Conservation (phyloP, 2,329 filamentous ascomycete species). For the Diaporthe nobilis region DNA sequence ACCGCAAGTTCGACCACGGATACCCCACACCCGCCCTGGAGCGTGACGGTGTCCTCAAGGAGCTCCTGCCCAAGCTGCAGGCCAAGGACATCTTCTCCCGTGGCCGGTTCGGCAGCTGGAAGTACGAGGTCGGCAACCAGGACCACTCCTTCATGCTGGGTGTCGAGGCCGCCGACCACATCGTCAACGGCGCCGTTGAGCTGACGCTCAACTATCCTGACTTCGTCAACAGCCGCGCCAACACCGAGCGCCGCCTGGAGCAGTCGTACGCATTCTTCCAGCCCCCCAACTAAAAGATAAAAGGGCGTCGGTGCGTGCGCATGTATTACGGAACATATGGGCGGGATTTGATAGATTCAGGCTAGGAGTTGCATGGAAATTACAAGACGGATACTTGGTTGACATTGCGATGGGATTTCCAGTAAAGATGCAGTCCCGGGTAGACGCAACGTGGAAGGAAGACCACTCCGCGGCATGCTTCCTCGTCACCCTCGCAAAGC, state of each 20-base stretch:
- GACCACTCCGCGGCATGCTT: constrained; percentile 14
- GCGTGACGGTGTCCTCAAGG: constrained; percentile 92
- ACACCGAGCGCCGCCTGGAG: constrained; percentile 74
- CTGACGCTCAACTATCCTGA: constrained; percentile 96
- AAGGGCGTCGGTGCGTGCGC: constrained; percentile 4
- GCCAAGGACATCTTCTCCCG: constrained; percentile 93
- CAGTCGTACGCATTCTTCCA: constrained; percentile 59
- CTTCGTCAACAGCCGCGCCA: constrained; percentile 87
- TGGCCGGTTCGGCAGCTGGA: constrained; percentile 97
- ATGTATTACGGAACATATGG: constrained; percentile 39
- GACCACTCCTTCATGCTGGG: constrained; percentile 98
- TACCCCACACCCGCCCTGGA: constrained; percentile 97
- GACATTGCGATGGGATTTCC: constrained; percentile 35
- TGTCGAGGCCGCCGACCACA: constrained; percentile 92
- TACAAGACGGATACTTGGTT: constrained; percentile 36
- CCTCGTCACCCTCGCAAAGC: neutral
- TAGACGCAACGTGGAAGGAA: constrained; percentile 33
- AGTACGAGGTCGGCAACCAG: constrained; percentile 96
- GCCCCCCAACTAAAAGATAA: constrained; percentile 32
- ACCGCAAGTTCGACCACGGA: constrained; percentile 97
- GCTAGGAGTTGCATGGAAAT: constrained; percentile 42
- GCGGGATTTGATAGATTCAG: constrained; percentile 41
- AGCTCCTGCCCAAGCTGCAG: constrained; percentile 94
- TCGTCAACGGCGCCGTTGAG: constrained; percentile 90
- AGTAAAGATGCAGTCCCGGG: constrained; percentile 24